Evolutionary conservation across 352 stramenopile species (phyloP).

Genomic region (Globisporangium carolinianum): DNA sequence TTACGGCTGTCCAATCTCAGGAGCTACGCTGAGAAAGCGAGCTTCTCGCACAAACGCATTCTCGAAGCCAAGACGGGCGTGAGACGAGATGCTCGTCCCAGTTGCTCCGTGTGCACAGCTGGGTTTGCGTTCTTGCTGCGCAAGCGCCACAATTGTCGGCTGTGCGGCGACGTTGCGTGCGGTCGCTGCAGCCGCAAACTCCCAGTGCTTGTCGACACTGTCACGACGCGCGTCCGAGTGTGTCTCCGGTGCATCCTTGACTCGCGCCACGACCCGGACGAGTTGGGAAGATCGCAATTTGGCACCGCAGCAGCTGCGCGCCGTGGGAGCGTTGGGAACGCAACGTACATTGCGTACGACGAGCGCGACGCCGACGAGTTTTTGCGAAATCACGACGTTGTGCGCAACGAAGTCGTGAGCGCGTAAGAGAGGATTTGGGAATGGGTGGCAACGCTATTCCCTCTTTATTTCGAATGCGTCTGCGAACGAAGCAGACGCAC

Average conservation of each 20-base stretch:
- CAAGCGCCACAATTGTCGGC: slow-evolving; percentile 67
- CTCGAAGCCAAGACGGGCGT: slow-evolving; percentile 32
- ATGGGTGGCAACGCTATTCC: neutral
- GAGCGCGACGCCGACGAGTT: slow-evolving; percentile 14
- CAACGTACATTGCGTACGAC: slow-evolving; percentile 66
- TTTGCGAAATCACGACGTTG: neutral
- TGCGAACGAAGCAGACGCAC: slow-evolving; percentile 10
- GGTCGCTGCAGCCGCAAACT: slow-evolving; percentile 70
- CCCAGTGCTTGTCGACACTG: slow-evolving; percentile 50
- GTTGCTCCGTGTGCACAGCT: slow-evolving; percentile 61
- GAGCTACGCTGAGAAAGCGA: slow-evolving; percentile 59
- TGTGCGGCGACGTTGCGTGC: slow-evolving; percentile 64
- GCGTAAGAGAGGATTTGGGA: neutral
- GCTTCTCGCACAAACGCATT: slow-evolving; percentile 51
- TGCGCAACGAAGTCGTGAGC: neutral
- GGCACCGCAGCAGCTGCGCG: slow-evolving; percentile 9
- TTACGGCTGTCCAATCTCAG: slow-evolving; percentile 50
- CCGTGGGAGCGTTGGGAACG: slow-evolving; percentile 42
- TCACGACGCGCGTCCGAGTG: slow-evolving; percentile 61
- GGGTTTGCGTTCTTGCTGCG: slow-evolving; percentile 62
- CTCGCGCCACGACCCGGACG: slow-evolving; percentile 56
- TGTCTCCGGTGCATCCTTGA: slow-evolving; percentile 74
- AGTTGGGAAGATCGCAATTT: slow-evolving; percentile 27
- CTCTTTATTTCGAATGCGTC: neutral
- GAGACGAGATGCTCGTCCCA: slow-evolving; percentile 33